These are phyloP conservation scores for Backusella parvicylindrica DNA, from an alignment of 192 early-diverging fungal species.

Conservation along the genomic window DNA sequence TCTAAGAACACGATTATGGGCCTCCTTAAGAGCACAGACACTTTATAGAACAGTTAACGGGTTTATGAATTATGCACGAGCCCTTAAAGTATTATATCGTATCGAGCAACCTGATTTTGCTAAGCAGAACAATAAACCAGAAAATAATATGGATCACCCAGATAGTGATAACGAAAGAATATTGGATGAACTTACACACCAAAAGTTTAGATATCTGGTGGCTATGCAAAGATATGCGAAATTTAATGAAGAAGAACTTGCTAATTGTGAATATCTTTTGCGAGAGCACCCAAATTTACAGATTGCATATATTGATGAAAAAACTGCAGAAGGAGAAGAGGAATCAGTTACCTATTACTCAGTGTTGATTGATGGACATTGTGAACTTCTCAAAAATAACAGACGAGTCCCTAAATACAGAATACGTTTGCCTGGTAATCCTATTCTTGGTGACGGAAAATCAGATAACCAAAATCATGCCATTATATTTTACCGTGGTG, in stretches of 20 bases:
- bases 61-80: slow-evolving; percentile 72
- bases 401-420: slow-evolving; percentile 60
- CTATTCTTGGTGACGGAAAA: slow-evolving; percentile 77
- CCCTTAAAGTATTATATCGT: slow-evolving; percentile 62
- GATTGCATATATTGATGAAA: slow-evolving; percentile 66
- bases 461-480: slow-evolving; percentile 76
- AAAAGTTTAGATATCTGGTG: slow-evolving; percentile 69
- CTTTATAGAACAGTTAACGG: slow-evolving; percentile 70
- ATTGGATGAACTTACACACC: slow-evolving; percentile 55
- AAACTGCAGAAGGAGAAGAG: slow-evolving; percentile 34
- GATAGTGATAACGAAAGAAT: slow-evolving; percentile 37
- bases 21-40: slow-evolving; percentile 68
- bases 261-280: slow-evolving; percentile 60
- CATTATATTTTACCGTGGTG: slow-evolving; percentile 68
- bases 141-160: neutral
- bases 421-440: slow-evolving; percentile 63
- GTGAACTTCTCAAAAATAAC: slow-evolving; percentile 49
- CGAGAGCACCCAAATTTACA: slow-evolving; percentile 60
- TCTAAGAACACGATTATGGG: slow-evolving; percentile 70
- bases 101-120: slow-evolving; percentile 65
- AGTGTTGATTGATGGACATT: slow-evolving; percentile 64
- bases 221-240: slow-evolving; percentile 70
- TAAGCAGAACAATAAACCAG: neutral
- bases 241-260: slow-evolving; percentile 65
- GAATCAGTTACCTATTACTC: slow-evolving; percentile 44